Base-by-base conservation (phyloP, 176 grass and related monocot species). In the Pontederia crassipes region DNA sequence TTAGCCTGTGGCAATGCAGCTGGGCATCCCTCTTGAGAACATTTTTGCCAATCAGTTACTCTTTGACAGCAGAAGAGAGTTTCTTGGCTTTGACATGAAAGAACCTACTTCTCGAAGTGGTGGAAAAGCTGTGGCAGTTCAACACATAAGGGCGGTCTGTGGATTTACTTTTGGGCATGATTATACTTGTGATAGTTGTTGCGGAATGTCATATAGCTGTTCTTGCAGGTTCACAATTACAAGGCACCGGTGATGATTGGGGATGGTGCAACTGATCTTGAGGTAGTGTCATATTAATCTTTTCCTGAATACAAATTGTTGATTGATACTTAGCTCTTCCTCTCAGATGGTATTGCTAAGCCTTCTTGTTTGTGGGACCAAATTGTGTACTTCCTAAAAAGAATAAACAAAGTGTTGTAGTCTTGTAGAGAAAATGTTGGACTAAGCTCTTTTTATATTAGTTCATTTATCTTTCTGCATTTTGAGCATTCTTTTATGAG, bases 261-360 rank as follows among this genome's bases (percentile, higher is more conserved):
- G 75, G 92, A 97, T 78, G 92, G 82, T 80, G 87, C 87, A 62
- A 90, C 87, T 60, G 87, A 90, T 73, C 82, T 90, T 75, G 87
- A 90, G 82, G 87, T 90, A 80, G 3, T 40, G 32, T 40, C 62
- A 50, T 2, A 49, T 11, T 27, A 17, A 49, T 15, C 50, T 50
- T 1, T n/a, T 5, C 28, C 27, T 28, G 14, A 54, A 6, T 5
- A 12, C 12, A 10, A 27, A 27, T 65, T 49, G 12, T 2, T 50
- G 17, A 11, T 65, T 65, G 18, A 28, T 28, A 65, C 5, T 50
- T 14, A 49, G 48, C n/a, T 4, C 10, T 46, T 9, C 15, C 8
- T 15, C n/a, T 4, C 14, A 12, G 2, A 4, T 54, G 51, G 12
- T 40, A 40, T 40, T 40, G 32, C 32, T 40, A 40, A 4, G 32